phyloP scores from a whole-genome alignment of 73 alveolate genomes.

The Paramecium biaurelia region DNA sequence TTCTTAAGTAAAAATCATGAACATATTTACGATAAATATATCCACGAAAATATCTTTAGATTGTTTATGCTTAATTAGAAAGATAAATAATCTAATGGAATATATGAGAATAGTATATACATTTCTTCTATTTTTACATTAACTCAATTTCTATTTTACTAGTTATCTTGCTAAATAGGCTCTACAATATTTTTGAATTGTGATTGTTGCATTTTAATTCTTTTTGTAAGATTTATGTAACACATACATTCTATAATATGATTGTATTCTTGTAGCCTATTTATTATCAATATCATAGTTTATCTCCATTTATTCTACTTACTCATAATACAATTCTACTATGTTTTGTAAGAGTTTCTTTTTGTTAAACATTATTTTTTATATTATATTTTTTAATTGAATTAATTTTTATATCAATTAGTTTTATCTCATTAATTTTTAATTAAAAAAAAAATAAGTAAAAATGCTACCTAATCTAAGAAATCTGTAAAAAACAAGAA shows the following conservation, averaged over 20 bases:
- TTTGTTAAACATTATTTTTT: background rate
- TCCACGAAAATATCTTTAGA: constrained; percentile 55
- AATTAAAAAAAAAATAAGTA: background rate
- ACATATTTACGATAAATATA: constrained; percentile 44
- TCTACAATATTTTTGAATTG: constrained; percentile 61
- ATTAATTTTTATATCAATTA: background rate
- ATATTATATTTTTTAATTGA: background rate
- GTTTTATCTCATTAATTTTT: background rate
- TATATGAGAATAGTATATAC: background rate
- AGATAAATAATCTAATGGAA: background rate
- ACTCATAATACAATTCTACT: constrained; percentile 29
- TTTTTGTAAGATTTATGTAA: constrained; percentile 44
- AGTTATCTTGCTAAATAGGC: constrained; percentile 46
- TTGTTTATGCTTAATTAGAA: constrained; percentile 22
- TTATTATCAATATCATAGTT: constrained; percentile 49
- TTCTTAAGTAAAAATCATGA: constrained; percentile 56
- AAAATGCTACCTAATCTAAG: constrained; percentile 5
- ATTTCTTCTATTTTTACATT: background rate
- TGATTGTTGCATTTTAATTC: constrained; percentile 47
- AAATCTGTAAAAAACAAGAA: background rate
- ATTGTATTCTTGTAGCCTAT: background rate
- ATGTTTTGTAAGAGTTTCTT: background rate
- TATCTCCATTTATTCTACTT: constrained; percentile 31
- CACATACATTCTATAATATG: constrained; percentile 55
- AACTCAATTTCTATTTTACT: background rate